These are phyloP conservation scores for Globisporangium polare DNA, from an alignment of 352 stramenopile species.

Conservation along the genomic window DNA sequence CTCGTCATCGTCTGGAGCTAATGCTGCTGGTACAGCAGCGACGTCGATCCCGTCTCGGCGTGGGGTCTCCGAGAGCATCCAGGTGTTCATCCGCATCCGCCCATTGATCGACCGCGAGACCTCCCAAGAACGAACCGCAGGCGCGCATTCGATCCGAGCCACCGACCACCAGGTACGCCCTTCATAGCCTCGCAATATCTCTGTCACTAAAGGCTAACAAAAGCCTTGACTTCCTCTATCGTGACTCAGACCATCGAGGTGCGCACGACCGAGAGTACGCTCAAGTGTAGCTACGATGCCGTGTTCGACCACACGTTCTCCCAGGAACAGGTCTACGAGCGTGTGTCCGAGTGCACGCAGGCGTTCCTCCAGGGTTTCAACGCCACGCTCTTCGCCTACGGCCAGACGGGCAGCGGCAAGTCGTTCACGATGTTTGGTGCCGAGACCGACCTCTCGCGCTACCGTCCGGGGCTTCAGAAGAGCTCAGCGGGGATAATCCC, in stretches of 20 bases:
- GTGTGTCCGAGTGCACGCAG: constrained; percentile 70
- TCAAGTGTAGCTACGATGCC: constrained; percentile 79
- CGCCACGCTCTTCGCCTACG: constrained; percentile 82
- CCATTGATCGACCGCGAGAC: constrained; percentile 73
- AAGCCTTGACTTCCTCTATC: neutral
- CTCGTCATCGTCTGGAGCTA: neutral
- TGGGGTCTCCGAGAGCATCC: constrained; percentile 64
- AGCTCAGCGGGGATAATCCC: constrained; percentile 88
- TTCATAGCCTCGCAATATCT: neutral
- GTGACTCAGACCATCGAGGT: constrained; percentile 70
- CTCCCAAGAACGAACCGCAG: constrained; percentile 22
- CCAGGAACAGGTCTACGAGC: constrained; percentile 81
- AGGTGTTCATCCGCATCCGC: constrained; percentile 82
- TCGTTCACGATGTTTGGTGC: constrained; percentile 87
- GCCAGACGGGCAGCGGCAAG: constrained; percentile 82
- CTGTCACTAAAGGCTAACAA: neutral
- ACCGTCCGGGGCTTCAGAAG: constrained; percentile 67
- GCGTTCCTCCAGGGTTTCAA: constrained; percentile 83
- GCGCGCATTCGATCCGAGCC: constrained; percentile 36
- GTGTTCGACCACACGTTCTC: constrained; percentile 72
- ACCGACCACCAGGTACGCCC: constrained; percentile 38
- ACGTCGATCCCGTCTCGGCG: constrained; percentile 7
- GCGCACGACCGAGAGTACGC: constrained; percentile 54
- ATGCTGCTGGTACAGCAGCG: neutral
- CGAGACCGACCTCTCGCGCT: constrained; percentile 67